phyloP scores from a whole-genome alignment of 2,329 filamentous ascomycete species.

The Phyllachora maydis region DNA sequence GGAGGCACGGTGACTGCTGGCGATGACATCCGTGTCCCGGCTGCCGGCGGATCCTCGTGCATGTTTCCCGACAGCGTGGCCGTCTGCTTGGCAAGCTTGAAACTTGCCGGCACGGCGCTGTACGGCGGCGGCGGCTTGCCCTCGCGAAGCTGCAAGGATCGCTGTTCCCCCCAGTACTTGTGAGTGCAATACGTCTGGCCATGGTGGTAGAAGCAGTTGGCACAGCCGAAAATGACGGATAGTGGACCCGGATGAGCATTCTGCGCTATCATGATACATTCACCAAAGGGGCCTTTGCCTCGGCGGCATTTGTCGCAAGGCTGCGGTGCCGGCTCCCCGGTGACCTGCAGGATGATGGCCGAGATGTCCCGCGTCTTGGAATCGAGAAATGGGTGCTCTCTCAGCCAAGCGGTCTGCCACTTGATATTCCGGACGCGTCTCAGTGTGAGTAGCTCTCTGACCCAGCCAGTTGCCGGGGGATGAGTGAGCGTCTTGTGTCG shows the following conservation, averaged over 20 bases:
- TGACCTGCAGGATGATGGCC: slow-evolving; percentile 11
- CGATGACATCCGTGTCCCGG: no score
- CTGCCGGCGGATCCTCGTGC: no score
- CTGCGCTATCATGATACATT: slow-evolving; percentile 10
- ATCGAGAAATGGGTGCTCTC: slow-evolving; percentile 6
- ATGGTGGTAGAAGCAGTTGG: slow-evolving; percentile 11
- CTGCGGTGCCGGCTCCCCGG: slow-evolving; percentile 8
- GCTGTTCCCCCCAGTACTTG: slow-evolving; percentile 2
- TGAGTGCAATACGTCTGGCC: slow-evolving; percentile 7
- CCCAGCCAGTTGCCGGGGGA: slow-evolving; percentile 5
- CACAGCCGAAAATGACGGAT: slow-evolving; percentile 6
- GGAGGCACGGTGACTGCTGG: no score
- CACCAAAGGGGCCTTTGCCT: slow-evolving; percentile 9
- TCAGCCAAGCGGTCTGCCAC: slow-evolving; percentile 9
- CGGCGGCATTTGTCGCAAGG: slow-evolving; percentile 8
- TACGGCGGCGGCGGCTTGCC: no score
- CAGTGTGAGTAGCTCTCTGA: slow-evolving; percentile 7
- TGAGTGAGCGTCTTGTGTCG: slow-evolving; percentile 1
- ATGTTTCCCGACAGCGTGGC: no score
- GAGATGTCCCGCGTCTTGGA: slow-evolving; percentile 8
- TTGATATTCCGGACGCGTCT: slow-evolving; percentile 9
- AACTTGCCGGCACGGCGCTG: no score
- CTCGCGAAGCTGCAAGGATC: no score
- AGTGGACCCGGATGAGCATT: slow-evolving; percentile 3
- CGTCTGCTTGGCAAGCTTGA: no score